These are phyloP conservation scores for Leptographium procerum DNA, from an alignment of 2,329 filamentous ascomycete species.

Conservation along the genomic window DNA sequence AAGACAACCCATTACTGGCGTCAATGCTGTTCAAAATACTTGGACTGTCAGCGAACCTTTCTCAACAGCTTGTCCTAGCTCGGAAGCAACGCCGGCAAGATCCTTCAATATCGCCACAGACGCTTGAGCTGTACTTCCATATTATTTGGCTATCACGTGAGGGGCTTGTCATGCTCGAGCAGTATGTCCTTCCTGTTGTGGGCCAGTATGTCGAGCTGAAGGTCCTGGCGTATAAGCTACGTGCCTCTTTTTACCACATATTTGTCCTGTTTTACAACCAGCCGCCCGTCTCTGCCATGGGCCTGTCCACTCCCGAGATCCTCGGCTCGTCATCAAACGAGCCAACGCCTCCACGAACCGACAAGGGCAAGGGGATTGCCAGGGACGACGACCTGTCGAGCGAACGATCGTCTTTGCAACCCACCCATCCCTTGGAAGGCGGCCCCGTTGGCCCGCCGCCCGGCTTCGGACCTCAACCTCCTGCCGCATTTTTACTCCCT, in stretches of 20 bases:
- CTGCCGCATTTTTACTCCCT: conserved; percentile 68
- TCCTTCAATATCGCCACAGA: conserved; percentile 63
- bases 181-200: conserved; percentile 78
- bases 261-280: conserved; percentile 94
- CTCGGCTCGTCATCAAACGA: conserved; percentile 21
- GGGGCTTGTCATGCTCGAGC: conserved; percentile 76
- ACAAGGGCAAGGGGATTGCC: conserved; percentile 40
- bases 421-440: conserved; percentile 41
- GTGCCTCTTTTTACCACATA: conserved; percentile 91
- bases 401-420: conserved; percentile 31
- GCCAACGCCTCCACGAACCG: conserved; percentile 23
- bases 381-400: conserved; percentile 25
- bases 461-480: conserved; percentile 37
- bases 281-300: conserved; percentile 58
- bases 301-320: conserved; percentile 36
- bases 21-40: conserved; percentile 82
- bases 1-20: conserved; percentile 68
- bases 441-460: conserved; percentile 47
- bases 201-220: conserved; percentile 70
- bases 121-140: conserved; percentile 70
- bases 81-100: conserved; percentile 77
- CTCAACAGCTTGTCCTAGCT: conserved; percentile 70
- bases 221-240: conserved; percentile 81
- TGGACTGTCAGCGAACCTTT: conserved; percentile 79
- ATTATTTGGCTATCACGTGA: conserved; percentile 95